Evolutionary conservation across 2,329 filamentous ascomycete species (phyloP), one percentile per base, ranked within the genome.

Genomic region (Colletotrichum incanum): DNA sequence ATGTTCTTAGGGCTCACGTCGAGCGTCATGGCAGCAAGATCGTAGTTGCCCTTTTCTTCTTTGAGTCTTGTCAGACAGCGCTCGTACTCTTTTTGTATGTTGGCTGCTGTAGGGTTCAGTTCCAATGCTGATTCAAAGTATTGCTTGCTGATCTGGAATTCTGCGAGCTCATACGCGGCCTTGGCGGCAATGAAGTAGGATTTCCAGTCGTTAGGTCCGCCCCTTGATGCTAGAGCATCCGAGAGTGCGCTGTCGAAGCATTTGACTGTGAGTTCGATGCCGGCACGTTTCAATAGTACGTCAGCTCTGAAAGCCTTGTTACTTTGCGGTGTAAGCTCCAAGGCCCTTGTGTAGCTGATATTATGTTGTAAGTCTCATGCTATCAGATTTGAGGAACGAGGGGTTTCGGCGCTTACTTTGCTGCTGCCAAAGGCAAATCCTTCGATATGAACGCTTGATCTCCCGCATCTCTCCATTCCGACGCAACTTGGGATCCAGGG

Each of bases 151-250:
- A 62, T 34, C 5, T 56, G 11, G 73, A 81, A 82, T 28, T 79
- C 73, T 50, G 80, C 77, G 0, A 83, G 77, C 5, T 77, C 80
- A 68, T 83, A 83, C 4, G 80, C 76, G 2, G 81, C 81, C 11
- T 77, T 77, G 1, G 79, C 80, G 1, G 81, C 82, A 9, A 78
- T 78, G 62, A 78, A 78, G 72, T 81, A 79, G 0, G 78, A 77
- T 47, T 78, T 79, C 80, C 80, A 82, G 72, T 82, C 80, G 0
- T 75, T 65, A 0, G 75, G 16, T 14, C 43, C 73, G 5, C 75
- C 75, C 16, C 72, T 72, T 0, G 80, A 79, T 1, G 76, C 77
- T 14, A 82, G 76, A 0, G 81, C 78, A 61, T 83, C 81, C 1
- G 74, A 73, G 23, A 79, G 77, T 16, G 81, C 79, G 3, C 71